Percentiles rank a stretch among this genome's conserved stretches.
Evolutionary conservation across 2,329 filamentous ascomycete species (phyloP).

Genomic region (Lecanicillium sp.): DNA sequence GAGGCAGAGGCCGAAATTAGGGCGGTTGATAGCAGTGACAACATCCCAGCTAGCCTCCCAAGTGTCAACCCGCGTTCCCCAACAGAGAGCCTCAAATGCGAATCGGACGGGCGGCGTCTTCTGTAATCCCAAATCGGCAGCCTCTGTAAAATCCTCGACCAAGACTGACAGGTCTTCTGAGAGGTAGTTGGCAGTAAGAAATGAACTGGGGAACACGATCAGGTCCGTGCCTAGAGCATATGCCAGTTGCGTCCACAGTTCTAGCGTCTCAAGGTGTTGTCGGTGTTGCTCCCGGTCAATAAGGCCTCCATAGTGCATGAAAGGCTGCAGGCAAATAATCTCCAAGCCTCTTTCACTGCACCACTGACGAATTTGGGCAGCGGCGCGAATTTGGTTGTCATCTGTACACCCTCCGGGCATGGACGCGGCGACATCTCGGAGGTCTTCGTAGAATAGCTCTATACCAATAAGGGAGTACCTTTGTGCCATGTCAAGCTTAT

Average conservation of each 20-base stretch:
- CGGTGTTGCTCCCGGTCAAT: conserved; percentile 52
- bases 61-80: conserved; percentile 58
- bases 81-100: conserved; percentile 64
- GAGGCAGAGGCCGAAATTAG: conserved; percentile 68
- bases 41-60: conserved; percentile 67
- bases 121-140: conserved; percentile 57
- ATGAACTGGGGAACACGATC: conserved; percentile 68
- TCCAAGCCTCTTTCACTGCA: conserved; percentile 47
- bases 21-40: conserved; percentile 52
- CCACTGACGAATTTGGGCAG: conserved; percentile 46
- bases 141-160: conserved; percentile 50
- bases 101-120: conserved; percentile 53
- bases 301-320: conserved; percentile 71
- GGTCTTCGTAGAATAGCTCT: conserved; percentile 73
- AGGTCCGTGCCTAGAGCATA: conserved; percentile 59
- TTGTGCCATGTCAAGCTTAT: conserved; percentile 62
- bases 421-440: conserved; percentile 50
- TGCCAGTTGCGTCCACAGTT: conserved; percentile 62
- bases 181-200: conserved; percentile 43
- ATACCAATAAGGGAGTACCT: conserved; percentile 60
- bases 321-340: conserved; percentile 67
- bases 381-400: conserved; percentile 47
- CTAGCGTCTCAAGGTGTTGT: conserved; percentile 52
- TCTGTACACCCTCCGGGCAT: conserved; percentile 29
- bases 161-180: conserved; percentile 46